phyloP scores from a whole-genome alignment of 2,329 filamentous ascomycete genomes.

The Fusarium globosum region DNA sequence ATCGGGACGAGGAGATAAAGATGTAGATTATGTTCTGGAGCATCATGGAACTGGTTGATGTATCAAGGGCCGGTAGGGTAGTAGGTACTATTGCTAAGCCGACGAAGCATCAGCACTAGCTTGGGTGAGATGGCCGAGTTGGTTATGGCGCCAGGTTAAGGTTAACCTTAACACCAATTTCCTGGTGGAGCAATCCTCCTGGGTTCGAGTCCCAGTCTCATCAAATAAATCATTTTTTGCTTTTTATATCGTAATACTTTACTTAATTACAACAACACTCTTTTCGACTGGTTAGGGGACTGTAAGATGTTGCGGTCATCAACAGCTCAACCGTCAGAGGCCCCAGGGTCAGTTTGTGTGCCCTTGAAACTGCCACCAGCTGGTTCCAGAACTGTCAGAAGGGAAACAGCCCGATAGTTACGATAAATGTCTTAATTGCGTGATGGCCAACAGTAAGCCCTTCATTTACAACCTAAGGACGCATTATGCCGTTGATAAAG shows the following conservation, averaged over 20 bases:
- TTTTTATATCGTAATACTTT: rapidly evolving
- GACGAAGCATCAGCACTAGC: not conserved
- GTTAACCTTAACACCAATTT: conserved; percentile 5
- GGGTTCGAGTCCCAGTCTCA: conserved; percentile 11
- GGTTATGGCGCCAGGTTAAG: conserved; percentile 13
- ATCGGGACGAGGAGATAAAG: conserved; percentile 9
- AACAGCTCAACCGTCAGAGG: no score
- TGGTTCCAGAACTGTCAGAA: no score
- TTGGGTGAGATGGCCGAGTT: conserved; percentile 11
- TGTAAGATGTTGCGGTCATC: no score
- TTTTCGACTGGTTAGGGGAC: not conserved
- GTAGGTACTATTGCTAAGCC: rapidly evolving
- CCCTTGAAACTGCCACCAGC: no score
- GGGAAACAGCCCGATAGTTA: no score
- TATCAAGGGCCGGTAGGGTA: no score
- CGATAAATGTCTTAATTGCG: no score
- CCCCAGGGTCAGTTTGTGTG: no score
- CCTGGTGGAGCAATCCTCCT: conserved; percentile 12
- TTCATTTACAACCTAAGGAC: no score
- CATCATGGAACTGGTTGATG: not conserved
- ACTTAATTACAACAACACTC: rapidly evolving
- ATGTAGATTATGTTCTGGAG: conserved; percentile 9
- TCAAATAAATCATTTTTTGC: not conserved
- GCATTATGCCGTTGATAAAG: no score
- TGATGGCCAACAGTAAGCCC: rapidly evolving